Evolutionary conservation across 2,329 filamentous ascomycete genomes (phyloP), one percentile per base, ranked within the genome.

Genomic region (Huntiella omanensis): DNA sequence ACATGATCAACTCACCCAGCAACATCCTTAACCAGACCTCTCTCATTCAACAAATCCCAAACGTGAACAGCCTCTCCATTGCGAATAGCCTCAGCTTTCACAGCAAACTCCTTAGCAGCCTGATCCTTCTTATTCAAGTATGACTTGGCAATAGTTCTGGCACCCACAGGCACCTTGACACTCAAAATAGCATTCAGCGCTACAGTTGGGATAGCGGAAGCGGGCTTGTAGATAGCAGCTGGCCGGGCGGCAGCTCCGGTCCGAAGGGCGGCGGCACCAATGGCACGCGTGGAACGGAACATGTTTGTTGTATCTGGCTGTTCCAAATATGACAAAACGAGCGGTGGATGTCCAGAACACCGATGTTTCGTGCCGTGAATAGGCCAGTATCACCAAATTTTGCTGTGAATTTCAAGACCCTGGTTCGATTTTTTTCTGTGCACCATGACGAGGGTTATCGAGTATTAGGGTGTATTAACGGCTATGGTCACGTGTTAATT

Each of bases 1-100:
- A 48, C 8, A 28, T n/a, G 22, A 60, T 62, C 34, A 33, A 58
- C 70, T 53, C 65, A 84, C 80, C 80, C 83, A 53, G 82, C 80
- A 33, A 81, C 67, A 52, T 83, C 75, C 55, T 87, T 83, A 51
- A 88, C 65, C 52, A 74, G 77, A 38, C 82, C 83, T 55, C 83
- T 69, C 59, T 82, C 76, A 53, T 83, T 73, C 10, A 91, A 65
- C 13, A 79, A 54, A 45, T 74, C 71, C 62, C 81, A 75, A 45
- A 79, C 68, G 52, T 73, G 64, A 39, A 63, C 63, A 41, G 59
- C 47, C 53, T 71, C 60, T 39, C 76, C 75, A 1, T 60, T 58
- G 43, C 63, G 40, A 39, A 80, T 75, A 49, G 57, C 54, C 33
- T 60, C 49, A 3, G 71, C 71, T 44, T 60, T 59, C 40, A 59